Evolutionary conservation across 176 grass and related monocot genomes (phyloP), one percentile per base, ranked within the genome.

Genomic region (Otatea glauca): DNA sequence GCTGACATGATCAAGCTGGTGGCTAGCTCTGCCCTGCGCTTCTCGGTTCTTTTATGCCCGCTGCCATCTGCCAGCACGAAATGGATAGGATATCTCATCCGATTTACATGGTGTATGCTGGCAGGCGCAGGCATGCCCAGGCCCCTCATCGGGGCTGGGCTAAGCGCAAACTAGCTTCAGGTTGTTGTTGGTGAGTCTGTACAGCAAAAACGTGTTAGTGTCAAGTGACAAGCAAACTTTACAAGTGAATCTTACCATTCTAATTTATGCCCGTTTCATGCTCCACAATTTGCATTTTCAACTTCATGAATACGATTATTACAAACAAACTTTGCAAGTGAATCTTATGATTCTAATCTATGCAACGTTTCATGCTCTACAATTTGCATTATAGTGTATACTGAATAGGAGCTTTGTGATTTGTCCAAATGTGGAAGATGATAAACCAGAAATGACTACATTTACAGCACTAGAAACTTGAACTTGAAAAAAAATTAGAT

Each of bases 81-180:
- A 73, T 64, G 51, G 65, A 68, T 67, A 9, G 2, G 63, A 55
- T 63, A 5, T 25, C 16, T 9, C 80, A 79, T 85, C 65, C 27
- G 14, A 76, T 59, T 38, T 25, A 51, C 44, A 27, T n/a, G 34
- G 64, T 27, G 12, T 2, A 6, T 42, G 81, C 92, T 94, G 89
- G 84, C 84, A 95, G 84, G 93, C 83, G 88, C 93, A 99, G 97
- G 93, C 97, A 94, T 94, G 88, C 91, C 91, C 93, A 62, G 89
- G 91, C 93, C 93, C 93, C 96, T 94, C 77, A 99, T 29, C 91
- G 96, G 93, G 96, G 96, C 96, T 93, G 90, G 74, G 93, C 97
- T 66, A 99, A 85, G 88, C 92, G 88, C 91, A 96, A 94, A 89
- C 81, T 92, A 74, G 90, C 78, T 70, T 99, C 97, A 79, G 88